Evolutionary conservation across 305 asterid genomes (phyloP).

Genomic region (Fraxinus albicans): DNA sequence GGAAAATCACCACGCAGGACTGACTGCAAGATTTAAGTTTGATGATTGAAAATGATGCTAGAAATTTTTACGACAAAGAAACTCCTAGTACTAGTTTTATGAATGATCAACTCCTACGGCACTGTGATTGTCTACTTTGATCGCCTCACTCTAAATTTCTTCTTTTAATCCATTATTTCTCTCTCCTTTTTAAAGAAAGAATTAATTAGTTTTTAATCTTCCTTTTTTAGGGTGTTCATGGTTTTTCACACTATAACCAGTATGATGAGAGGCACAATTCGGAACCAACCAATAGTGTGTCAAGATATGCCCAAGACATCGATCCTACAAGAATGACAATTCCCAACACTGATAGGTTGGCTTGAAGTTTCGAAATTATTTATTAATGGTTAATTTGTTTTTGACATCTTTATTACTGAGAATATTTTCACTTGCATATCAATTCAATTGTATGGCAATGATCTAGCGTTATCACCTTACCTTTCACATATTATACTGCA

Average conservation of each 20-base stretch:
- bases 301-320: constrained; percentile 53
- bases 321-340: constrained; percentile 37
- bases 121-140: constrained; percentile 17
- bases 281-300: constrained; percentile 37
- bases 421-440: constrained; percentile 5
- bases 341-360: constrained; percentile 56
- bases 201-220: constrained; percentile 17
- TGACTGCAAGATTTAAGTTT: constrained; percentile 61
- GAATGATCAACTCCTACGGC: constrained; percentile 56
- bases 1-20: constrained; percentile 54
- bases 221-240: constrained; percentile 51
- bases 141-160: not conserved
- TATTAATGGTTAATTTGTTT: constrained; percentile 9
- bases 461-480: constrained; percentile 4
- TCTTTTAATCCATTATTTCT: constrained; percentile 1
- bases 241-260: constrained; percentile 41
- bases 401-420: not conserved
- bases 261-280: constrained; percentile 45
- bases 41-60: constrained; percentile 57
- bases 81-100: constrained; percentile 41
- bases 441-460: not conserved
- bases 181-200: not conserved
- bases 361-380: constrained; percentile 20
- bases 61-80: constrained; percentile 48
- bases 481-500: not conserved